Percentiles rank a stretch among this genome's conserved stretches.
phyloP scores from a whole-genome alignment of 2,329 filamentous ascomycete genomes.

The Aureobasidium musti region DNA sequence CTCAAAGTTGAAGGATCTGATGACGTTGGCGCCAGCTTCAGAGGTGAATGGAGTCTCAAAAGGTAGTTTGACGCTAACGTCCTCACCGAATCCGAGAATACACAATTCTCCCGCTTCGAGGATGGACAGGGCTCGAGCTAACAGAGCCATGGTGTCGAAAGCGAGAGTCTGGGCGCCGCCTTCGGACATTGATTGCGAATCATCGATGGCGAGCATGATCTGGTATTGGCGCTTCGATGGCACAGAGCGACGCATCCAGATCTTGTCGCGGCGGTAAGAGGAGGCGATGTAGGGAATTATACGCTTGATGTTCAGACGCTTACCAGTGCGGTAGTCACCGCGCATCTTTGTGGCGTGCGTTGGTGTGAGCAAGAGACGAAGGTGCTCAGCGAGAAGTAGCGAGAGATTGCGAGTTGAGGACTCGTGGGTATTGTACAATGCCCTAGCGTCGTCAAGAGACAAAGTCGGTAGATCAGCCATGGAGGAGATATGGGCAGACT shows the following conservation, averaged over 20 bases:
- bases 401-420: constrained; percentile 81
- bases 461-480: constrained; percentile 19
- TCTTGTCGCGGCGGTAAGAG: constrained; percentile 98
- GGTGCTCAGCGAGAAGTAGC: constrained; percentile 85
- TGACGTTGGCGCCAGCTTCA: constrained; percentile 78
- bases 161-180: constrained; percentile 74
- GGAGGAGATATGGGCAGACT: constrained; percentile 66
- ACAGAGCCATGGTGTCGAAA: constrained; percentile 90
- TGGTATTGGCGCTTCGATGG: constrained; percentile 95
- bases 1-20: constrained; percentile 80
- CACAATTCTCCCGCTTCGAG: constrained; percentile 94
- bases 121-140: constrained; percentile 83
- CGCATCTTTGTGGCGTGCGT: constrained; percentile 95
- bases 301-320: constrained; percentile 97
- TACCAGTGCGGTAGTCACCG: constrained; percentile 94
- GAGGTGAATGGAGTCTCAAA: constrained; percentile 80
- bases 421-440: constrained; percentile 85
- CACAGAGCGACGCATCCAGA: constrained; percentile 94
- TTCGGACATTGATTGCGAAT: constrained; percentile 92
- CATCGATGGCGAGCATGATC: constrained; percentile 95
- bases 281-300: constrained; percentile 99
- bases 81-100: constrained; percentile 83
- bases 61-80: constrained; percentile 81
- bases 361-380: constrained; percentile 91
- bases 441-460: constrained; percentile 59